Evolutionary conservation across 192 early-diverging fungal genomes (phyloP), one percentile per base, ranked within the genome.

Genomic region (Bifiguratus adelaidae): DNA sequence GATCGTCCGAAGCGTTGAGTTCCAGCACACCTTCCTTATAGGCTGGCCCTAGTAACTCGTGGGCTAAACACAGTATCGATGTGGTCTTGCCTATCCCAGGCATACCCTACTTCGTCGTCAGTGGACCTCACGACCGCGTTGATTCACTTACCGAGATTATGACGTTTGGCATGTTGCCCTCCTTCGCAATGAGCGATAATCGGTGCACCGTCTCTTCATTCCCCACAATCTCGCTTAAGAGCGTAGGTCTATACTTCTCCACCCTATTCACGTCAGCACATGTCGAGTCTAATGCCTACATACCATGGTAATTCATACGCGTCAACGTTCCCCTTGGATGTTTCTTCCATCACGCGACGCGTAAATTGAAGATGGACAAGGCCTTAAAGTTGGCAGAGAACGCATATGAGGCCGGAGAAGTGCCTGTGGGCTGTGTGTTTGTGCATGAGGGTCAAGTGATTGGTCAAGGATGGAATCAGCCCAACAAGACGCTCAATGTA

Each of bases 21-120:
- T 99, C 95, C 24, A 96, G 58, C 11, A 99, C 92, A 12, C 88
- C 95, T 51, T 95, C 92, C 60, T 95, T 94, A 56, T 80, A 84
- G 4, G 81, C 55, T 7, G 72, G 46, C 1, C 95, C 95, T 1
- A 97, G 74, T 22, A 99, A 63, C 57, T 89, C 86, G 55, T 87
- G 78, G 3, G 93, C 93, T 19, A 99, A 70, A 41, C 92, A 96
- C 13, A 90, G 68, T 41, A 99, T 90, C 45, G 86, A 89, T 1
- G 93, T 99, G 2, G 95, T 99, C 57, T 99, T 99, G 44, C 95
- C 95, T 43, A 95, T 95, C 44, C 95, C 95, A 0, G 95, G 95
- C 9, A 88, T 70, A 15, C 95, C 91, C 76, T 82, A 49, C 38
- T 56, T 30, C 2, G 8, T 7, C 37, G n/a, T 15, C 22, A 40